Evolutionary conservation across 2,329 filamentous ascomycete species (phyloP).

Genomic region (Nemania sp.): DNA sequence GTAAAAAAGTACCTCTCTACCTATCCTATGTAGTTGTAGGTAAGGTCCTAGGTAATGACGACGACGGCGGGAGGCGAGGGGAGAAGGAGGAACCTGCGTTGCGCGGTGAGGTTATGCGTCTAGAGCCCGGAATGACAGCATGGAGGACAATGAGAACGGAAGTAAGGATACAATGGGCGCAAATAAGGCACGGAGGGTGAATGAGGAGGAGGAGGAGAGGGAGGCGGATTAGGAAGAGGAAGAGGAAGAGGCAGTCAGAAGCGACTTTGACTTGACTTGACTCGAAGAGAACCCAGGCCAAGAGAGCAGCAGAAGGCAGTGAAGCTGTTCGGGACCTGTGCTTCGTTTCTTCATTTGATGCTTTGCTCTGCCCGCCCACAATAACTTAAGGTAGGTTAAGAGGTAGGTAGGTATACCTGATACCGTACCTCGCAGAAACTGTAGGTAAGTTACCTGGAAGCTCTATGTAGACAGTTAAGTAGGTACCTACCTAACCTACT

Average conservation of each 20-base stretch:
- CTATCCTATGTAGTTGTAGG: no score
- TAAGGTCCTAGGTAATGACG: slow-evolving; percentile 30
- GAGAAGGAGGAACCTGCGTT: slow-evolving; percentile 8
- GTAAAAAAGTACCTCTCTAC: slow-evolving; percentile 2
- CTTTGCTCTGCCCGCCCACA: slow-evolving; percentile 8
- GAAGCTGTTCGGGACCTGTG: slow-evolving; percentile 31
- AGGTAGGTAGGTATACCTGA: no score
- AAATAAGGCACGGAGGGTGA: not conserved
- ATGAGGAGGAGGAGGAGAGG: not conserved
- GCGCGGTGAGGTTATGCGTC: slow-evolving; percentile 18
- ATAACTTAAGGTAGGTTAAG: not conserved
- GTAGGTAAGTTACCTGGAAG: not conserved
- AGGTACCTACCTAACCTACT: slow-evolving; percentile 1
- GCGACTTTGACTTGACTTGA: no score
- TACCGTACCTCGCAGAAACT: no score
- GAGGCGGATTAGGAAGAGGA: not conserved
- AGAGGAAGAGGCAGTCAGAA: slow-evolving; percentile 8
- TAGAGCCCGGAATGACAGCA: slow-evolving; percentile 16
- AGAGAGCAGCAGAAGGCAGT: slow-evolving; percentile 31
- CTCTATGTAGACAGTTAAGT: not conserved
- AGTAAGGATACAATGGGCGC: slow-evolving; percentile 13
- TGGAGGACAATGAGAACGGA: slow-evolving; percentile 15
- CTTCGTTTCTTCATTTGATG: slow-evolving; percentile 12
- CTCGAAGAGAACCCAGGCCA: slow-evolving; percentile 24
- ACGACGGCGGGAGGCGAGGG: slow-evolving; percentile 28